A percentile compares a stretch with the other conserved stretches of the same genome.
Conservation (phyloP, 495 filamentous ascomycete genomes). For the Staphylotrichum longicolle region DNA sequence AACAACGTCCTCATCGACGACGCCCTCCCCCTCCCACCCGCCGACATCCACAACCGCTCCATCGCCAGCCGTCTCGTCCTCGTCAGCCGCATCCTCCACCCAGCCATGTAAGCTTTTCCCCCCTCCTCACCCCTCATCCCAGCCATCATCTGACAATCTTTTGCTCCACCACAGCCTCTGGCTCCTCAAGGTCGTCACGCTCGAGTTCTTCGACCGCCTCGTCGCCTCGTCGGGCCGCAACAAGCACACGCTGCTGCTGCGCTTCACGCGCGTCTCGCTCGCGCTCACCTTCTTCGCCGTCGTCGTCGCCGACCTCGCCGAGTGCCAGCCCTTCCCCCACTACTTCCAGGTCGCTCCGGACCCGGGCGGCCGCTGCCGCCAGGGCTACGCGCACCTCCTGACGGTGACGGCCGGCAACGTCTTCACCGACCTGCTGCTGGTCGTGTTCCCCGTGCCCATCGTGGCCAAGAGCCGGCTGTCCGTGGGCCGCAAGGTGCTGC, state of each 20-base stretch:
- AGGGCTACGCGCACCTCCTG: conserved; percentile 76
- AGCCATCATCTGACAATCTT: neutral
- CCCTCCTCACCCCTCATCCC: neutral
- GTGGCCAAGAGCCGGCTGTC: conserved; percentile 68
- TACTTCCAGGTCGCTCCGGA: conserved; percentile 92
- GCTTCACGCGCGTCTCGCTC: conserved; percentile 68
- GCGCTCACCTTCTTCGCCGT: conserved; percentile 70
- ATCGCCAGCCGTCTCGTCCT: conserved; percentile 65
- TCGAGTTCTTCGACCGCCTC: conserved; percentile 82
- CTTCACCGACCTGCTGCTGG: conserved; percentile 80
- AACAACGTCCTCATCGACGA: conserved; percentile 66
- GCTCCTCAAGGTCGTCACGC: conserved; percentile 84
- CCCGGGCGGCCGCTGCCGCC: conserved; percentile 76
- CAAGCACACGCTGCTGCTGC: conserved; percentile 64
- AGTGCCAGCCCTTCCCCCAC: conserved; percentile 77
- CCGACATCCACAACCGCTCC: conserved; percentile 47
- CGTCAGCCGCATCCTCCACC: conserved; percentile 60
- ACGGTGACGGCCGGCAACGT: conserved; percentile 78
- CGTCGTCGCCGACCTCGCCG: conserved; percentile 72
- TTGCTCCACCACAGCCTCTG: conserved; percentile 61
- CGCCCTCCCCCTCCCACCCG: conserved; percentile 35
- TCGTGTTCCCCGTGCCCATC: conserved; percentile 84
- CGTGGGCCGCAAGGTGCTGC: conserved; percentile 57
- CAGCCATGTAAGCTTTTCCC: conserved; percentile 57
- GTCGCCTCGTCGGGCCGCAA: conserved; percentile 59